Conservation (phyloP, 2,329 filamentous ascomycete species). For the Aspergillus ochraceoroseus region DNA sequence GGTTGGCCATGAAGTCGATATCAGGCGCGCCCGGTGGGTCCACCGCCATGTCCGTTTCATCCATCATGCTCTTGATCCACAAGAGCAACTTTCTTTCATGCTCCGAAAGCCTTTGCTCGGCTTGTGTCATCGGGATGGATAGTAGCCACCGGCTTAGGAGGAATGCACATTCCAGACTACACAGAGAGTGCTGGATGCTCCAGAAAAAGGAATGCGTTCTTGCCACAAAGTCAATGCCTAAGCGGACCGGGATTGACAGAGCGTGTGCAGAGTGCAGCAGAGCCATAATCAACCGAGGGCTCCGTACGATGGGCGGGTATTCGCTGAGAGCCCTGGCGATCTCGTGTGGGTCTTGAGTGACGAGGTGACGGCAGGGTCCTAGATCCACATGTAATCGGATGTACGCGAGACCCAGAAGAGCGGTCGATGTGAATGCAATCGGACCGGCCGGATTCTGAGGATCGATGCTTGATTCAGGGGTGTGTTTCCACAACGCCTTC, state of each 20-base stretch:
- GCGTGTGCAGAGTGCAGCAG: constrained; percentile 52
- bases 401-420: constrained; percentile 46
- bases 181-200: constrained; percentile 53
- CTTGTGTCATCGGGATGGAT: constrained; percentile 42
- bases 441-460: constrained; percentile 51
- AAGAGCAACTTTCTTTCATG: constrained; percentile 46
- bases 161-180: constrained; percentile 52
- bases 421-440: constrained; percentile 51
- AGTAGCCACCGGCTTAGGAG: constrained; percentile 46
- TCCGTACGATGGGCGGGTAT: constrained; percentile 42
- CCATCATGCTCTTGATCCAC: constrained; percentile 49
- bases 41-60: constrained; percentile 47
- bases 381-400: constrained; percentile 47
- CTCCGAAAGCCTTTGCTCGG: constrained; percentile 43
- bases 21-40: constrained; percentile 38
- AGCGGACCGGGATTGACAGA: constrained; percentile 51
- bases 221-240: constrained; percentile 52
- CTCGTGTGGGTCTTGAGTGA: constrained; percentile 45
- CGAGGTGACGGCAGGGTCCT: constrained; percentile 45
- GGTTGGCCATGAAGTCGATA: constrained; percentile 42
- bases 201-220: constrained; percentile 52
- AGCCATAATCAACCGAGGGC: constrained; percentile 47
- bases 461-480: constrained; percentile 51
- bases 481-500: constrained; percentile 52
- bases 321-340: constrained; percentile 46